phyloP scores from a whole-genome alignment of 345 rosid species.

The Eucalyptus marginata region DNA sequence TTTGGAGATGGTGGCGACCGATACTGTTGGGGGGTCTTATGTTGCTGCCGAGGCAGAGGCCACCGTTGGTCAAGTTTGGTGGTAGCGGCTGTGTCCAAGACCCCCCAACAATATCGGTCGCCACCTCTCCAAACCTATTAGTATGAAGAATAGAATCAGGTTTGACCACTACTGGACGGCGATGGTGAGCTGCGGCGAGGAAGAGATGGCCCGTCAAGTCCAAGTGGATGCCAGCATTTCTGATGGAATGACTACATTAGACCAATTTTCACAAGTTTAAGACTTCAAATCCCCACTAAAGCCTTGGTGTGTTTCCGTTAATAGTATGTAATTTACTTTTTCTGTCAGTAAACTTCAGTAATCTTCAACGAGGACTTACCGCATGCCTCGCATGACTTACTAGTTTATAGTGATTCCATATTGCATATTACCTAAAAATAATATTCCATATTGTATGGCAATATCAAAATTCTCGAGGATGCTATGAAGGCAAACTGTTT shows the following conservation, averaged over 20 bases:
- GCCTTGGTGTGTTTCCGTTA: background rate
- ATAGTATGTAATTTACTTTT: background rate
- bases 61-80: background rate
- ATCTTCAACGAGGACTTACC: background rate
- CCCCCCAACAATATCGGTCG: no score
- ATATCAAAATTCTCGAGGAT: background rate
- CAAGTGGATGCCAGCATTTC: background rate
- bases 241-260: background rate
- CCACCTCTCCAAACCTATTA: no score
- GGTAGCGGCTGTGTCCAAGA: background rate
- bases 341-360: background rate
- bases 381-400: background rate
- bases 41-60: background rate
- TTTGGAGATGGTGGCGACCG: background rate
- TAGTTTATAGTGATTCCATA: background rate
- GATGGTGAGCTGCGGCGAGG: background rate
- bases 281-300: background rate
- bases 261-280: background rate
- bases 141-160: no score
- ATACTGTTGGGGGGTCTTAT: background rate
- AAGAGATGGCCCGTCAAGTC: background rate
- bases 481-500: background rate
- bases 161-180: background rate
- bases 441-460: background rate
- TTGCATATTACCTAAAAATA: background rate